These are phyloP conservation scores for thale cress (Arabidopsis thaliana) DNA, from an alignment of 345 rosid genomes.

Conservation along the genomic window TAIR10.1 NC_003076.8:21074501-21075000, in stretches of 20 bases:
- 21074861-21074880: not conserved
- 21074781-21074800: not conserved
- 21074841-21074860: not conserved
- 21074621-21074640: conserved; percentile 24
- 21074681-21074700: conserved; percentile 38
- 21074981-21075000: too few species aligned
- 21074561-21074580: conserved; percentile 9
- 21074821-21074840: not conserved
- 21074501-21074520: not conserved
- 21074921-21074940: not conserved
- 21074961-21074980: too few species aligned
- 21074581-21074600: conserved; percentile 21
- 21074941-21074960: too few species aligned
- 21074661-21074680: conserved; percentile 24
- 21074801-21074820: not conserved
- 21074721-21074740: conserved; percentile 19
- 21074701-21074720: conserved; percentile 35
- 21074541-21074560: not conserved
- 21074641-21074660: not conserved
- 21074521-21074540: not conserved
- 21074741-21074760: not conserved
- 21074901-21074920: not conserved
- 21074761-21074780: not conserved
- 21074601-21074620: conserved; percentile 32
- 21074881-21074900: too few species aligned